Evolutionary conservation across 2,329 filamentous ascomycete genomes (phyloP).

Genomic region (Colletotrichum magnum): DNA sequence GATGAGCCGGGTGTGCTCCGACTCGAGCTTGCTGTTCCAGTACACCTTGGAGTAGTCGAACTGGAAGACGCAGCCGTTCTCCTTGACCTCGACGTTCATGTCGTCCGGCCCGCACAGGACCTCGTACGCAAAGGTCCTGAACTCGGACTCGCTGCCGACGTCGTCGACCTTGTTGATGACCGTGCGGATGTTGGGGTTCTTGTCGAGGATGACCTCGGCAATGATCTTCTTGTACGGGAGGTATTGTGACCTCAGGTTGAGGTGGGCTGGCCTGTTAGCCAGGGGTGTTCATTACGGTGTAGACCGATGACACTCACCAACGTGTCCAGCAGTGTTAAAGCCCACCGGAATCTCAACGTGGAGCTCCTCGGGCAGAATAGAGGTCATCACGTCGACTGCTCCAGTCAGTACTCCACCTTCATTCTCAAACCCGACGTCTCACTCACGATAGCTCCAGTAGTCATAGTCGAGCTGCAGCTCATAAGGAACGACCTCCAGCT

Average conservation of each 20-base stretch:
- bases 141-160: conserved; percentile 88
- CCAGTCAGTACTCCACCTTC: neutral
- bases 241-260: conserved; percentile 89
- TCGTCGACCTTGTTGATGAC: conserved; percentile 97
- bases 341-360: conserved; percentile 87
- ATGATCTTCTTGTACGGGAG: conserved; percentile 89
- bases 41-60: conserved; percentile 98
- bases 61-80: conserved; percentile 87
- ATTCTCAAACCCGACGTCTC: no score
- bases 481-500: conserved; percentile 81
- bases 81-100: conserved; percentile 84
- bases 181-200: conserved; percentile 84
- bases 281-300: conserved; percentile 34
- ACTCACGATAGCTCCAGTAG: conserved; percentile 85
- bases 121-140: conserved; percentile 94
- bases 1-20: conserved; percentile 87
- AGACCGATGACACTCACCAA: conserved; percentile 67
- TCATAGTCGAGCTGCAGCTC: conserved; percentile 84
- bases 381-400: conserved; percentile 83
- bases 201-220: conserved; percentile 88
- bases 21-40: conserved; percentile 94
- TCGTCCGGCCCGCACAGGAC: conserved; percentile 86
- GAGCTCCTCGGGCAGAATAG: conserved; percentile 84
- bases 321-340: conserved; percentile 91
- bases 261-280: conserved; percentile 72